Evolutionary conservation across 768 basidiomycete species (phyloP), one percentile per base, ranked within the genome.

Genomic region (Rhodotorula babjevae): DNA sequence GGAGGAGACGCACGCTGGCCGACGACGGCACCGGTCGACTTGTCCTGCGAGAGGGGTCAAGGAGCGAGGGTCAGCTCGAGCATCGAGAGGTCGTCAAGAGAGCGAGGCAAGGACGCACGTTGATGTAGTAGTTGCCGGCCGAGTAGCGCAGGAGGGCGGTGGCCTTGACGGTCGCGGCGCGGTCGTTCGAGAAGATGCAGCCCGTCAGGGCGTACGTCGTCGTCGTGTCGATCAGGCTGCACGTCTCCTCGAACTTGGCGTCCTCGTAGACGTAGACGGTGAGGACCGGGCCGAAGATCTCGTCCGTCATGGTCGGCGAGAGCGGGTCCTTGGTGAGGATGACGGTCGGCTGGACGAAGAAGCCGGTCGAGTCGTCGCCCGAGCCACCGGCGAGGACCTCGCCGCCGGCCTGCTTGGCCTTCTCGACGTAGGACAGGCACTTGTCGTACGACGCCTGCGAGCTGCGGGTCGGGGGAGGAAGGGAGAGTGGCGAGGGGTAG

Each of bases 21-120:
- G 49, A 98, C 93, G 61, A 92, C 91, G n/a, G 93, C 93, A 46
- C 93, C 93, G 3, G 95, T 99, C 82, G 93, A 98, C 82, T 95
- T 94, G 67, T 72, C 69, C 73, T 74, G 76, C 62, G 46, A 18
- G 29, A 15, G 7, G 29, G 27, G 55, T 15, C 31, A 56, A 56
- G 10, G 50, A 27, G 27, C 23, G 47, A 25, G 23, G 27, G 55
- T 56, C 55, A 56, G 55, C 12, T 10, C 29, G 2, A 11, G 55
- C 15, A 7, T 21, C 53, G 16, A 12, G 27, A 2, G 5, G 14
- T 21, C 16, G 16, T 16, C 16, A 14, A 31, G 29, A 18, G 55
- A 56, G 29, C 9, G 23, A 12, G 44, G 12, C 18, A 46, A 5
- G 21, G 27, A 56, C 55, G 55, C 29, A 56, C 57, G 58, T 58